Percentiles rank a stretch among this genome's conserved stretches.
Evolutionary conservation across 1,284 basidiomycete genomes (phyloP).

Genomic region (Papiliotrema terrestris): DNA sequence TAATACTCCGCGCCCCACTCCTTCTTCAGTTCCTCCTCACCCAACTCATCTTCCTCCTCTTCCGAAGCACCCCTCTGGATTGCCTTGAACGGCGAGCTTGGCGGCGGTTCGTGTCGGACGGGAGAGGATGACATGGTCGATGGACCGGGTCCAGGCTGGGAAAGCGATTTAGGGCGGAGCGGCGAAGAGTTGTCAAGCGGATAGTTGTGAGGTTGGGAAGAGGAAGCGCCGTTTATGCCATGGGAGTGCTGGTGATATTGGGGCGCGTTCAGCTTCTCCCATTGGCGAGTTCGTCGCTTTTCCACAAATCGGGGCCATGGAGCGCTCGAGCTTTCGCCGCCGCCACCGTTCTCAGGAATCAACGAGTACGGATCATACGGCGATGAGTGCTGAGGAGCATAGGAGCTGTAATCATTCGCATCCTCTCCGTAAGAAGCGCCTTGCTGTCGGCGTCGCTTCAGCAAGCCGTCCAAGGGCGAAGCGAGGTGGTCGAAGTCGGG

Average conservation of each 20-base stretch:
- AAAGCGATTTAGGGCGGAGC: neutral
- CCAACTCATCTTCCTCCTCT: conserved; percentile 12
- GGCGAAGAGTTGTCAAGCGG: neutral
- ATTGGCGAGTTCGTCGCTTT: conserved; percentile 27
- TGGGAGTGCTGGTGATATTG: neutral
- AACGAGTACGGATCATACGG: neutral
- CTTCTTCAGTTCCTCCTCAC: conserved; percentile 25
- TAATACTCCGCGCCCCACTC: conserved; percentile 36
- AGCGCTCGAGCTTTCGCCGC: neutral
- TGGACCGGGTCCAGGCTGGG: neutral
- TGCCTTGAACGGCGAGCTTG: conserved; percentile 22
- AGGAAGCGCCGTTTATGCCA: neutral
- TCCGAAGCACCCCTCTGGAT: neutral
- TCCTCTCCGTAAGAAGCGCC: neutral
- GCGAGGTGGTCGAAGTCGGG: conserved; percentile 30
- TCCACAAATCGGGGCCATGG: conserved; percentile 12
- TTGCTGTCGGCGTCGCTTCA: conserved; percentile 34
- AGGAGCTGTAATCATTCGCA: neutral
- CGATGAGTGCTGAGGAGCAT: neutral
- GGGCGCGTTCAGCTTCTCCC: conserved; percentile 31
- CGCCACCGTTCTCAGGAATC: neutral
- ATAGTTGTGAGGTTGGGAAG: neutral
- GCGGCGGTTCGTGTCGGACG: conserved; percentile 26
- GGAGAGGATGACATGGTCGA: conserved; percentile 32
- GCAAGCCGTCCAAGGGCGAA: conserved; percentile 39